Conservation (phyloP, 768 basidiomycete species). For the Tephrocybe sp. region DNA sequence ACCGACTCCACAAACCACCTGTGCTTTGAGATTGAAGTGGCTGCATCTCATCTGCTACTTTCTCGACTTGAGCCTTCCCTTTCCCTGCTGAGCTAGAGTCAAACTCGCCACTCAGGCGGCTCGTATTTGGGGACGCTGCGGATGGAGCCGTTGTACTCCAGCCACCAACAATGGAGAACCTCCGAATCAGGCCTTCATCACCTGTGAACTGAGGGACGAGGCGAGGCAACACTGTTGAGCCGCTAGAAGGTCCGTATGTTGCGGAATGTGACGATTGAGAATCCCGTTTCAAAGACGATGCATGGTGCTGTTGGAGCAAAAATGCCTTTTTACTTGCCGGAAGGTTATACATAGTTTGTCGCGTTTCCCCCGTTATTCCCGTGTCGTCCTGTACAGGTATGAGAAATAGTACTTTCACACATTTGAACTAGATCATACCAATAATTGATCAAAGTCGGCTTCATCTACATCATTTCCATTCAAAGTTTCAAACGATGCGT, state of each 20-base stretch:
- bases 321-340: constrained; percentile 64
- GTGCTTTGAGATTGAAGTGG: constrained; percentile 65
- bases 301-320: constrained; percentile 58
- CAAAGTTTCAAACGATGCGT: constrained; percentile 25
- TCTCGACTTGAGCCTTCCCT: constrained; percentile 29
- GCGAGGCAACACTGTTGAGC: constrained; percentile 56
- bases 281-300: constrained; percentile 26
- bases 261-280: constrained; percentile 40
- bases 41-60: constrained; percentile 31
- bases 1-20: constrained; percentile 74
- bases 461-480: constrained; percentile 34
- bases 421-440: constrained; percentile 41
- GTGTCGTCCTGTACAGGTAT: constrained; percentile 58
- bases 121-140: constrained; percentile 27
- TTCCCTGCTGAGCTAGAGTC: constrained; percentile 24
- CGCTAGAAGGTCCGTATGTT: constrained; percentile 63
- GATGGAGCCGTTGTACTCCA: constrained; percentile 53
- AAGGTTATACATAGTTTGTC: constrained; percentile 61
- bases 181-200: constrained; percentile 63
- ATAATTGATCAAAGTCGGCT: constrained; percentile 63
- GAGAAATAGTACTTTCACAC: constrained; percentile 7
- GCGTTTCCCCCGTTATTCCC: constrained; percentile 70
- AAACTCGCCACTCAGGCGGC: constrained; percentile 40
- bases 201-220: constrained; percentile 78
- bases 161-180: constrained; percentile 61